Base-by-base conservation (phyloP, 371 early-diverging fungal species). In the Apophysomyces trapeziformis region DNA sequence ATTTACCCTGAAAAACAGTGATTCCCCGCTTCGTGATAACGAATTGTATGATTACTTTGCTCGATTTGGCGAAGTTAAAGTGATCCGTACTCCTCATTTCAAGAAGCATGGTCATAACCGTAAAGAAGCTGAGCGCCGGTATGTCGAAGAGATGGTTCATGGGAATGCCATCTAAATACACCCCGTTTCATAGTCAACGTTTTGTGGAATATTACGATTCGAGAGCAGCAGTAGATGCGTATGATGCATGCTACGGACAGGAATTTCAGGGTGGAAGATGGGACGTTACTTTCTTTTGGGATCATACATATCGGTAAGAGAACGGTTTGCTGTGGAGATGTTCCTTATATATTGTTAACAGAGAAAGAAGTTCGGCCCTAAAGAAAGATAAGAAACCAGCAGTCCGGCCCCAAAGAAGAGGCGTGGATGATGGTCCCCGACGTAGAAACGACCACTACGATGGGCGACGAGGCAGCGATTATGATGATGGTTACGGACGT, bases 141-240 rank as follows among this genome's bases (percentile, higher is more conserved):
- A 70, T 58, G 39, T 54, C 16, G 62, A 16, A 47, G 32, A 26
- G 32, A 26, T 26, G 32, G 2, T 26, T 26, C 32, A 26, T 26
- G 32, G 3, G 32, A 26, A 26, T 26, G 32, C 32, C 32, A 26
- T 26, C 32, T 26, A 26, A 41, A 41, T 41, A 41, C 13, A 45
- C 14, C 32, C 11, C 13, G 1, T 63, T 64, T 66, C 61, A 63
- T 60, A 81, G 84, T 9, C 86, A 86, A 71, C 79, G 84, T n/a
- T 71, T 85, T 32, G 76, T 85, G 38, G 87, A 86, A 63, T 86
- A 76, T 67, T 86, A 69, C 58, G 87, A 86, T 69, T 81, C 82
- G 9, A 76, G 87, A 35, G 79, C 75, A 36, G 79, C 82, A 57
- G 70, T 77, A 9, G 65, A 66, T 14, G 85, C 85, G 18, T 75